Evolutionary conservation across 2,329 filamentous ascomycete species (phyloP), one percentile per base, ranked within the genome.

Genomic region (Teratosphaeria gauchensis): DNA sequence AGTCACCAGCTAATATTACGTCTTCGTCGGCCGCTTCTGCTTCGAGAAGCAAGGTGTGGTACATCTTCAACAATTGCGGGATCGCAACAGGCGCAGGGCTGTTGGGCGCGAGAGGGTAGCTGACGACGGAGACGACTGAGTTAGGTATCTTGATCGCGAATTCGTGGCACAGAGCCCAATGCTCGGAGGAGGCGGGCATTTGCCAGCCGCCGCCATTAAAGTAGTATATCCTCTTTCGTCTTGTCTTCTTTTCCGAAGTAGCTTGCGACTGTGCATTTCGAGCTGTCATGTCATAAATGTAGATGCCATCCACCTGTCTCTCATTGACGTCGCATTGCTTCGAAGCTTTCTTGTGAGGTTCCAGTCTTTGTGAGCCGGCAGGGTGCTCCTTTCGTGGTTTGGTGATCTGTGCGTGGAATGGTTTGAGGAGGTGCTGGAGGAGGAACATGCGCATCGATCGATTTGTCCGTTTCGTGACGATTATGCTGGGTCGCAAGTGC

Each of bases 151-250:
- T 66, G 2, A 69, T 67, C 0, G 75, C 75, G 4, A 84, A 67
- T 56, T 80, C 75, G 0, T 76, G 72, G 55, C 76, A 73, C 6
- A 83, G 68, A 5, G 73, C 73, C 81, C 81, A 84, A 61, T 84
- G 82, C 54, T 81, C 73, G 0, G 69, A 63, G 2, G 74, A 75
- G 0, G 82, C 77, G 0, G 78, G 78, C 62, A 72, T 73, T 60
- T 80, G 79, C 78, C 82, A 84, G 3, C 79, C 80, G 6, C 82
- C 82, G 1, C 82, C 82, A 0, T 75, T 74, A 61, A 83, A 83
- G 60, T 84, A 84, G 60, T 81, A 78, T 28, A 85, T 70, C 4
- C 73, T 68, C 61, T 71, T 74, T 11, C n/a, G 54, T 28, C 54
- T 38, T 21, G 51, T 59, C 54, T 63, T 60, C 53, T 63, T 30